Percentiles rank a stretch among this genome's conserved stretches.
These are phyloP conservation scores for Samsoniella hepiali DNA, from an alignment of 2,329 filamentous ascomycete genomes.

Conservation along the genomic window DNA sequence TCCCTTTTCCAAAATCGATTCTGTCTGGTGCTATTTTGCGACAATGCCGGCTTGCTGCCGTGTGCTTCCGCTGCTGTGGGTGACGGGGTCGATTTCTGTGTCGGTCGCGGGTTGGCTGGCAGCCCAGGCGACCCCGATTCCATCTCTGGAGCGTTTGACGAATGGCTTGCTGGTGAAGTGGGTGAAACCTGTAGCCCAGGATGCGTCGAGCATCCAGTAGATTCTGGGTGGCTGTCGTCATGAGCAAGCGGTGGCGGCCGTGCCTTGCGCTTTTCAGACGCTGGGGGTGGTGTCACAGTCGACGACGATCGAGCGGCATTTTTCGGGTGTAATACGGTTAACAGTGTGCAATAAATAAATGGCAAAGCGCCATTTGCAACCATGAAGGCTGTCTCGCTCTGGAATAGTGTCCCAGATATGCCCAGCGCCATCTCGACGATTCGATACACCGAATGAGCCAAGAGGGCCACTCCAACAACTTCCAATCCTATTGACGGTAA, in stretches of 20 bases:
- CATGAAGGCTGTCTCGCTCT: constrained; percentile 12
- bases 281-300: background rate
- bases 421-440: constrained; percentile 9
- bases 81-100: background rate
- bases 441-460: constrained; percentile 4
- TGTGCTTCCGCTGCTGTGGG: background rate
- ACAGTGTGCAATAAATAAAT: background rate
- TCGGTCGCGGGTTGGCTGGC: background rate
- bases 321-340: background rate
- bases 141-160: background rate
- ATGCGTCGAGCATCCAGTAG: background rate
- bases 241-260: background rate
- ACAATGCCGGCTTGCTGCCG: background rate
- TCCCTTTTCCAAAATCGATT: background rate
- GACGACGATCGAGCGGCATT: background rate
- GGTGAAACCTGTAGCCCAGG: background rate
- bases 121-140: background rate
- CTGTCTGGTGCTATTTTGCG: background rate
- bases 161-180: background rate
- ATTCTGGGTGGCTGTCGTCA: background rate
- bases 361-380: constrained; percentile 2
- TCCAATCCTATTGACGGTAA: background rate
- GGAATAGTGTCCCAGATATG: background rate
- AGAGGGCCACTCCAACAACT: background rate
- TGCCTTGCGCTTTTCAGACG: background rate